Percentiles rank a stretch among this genome's conserved stretches.
phyloP scores from a whole-genome alignment of 352 stramenopile genomes.

The Phytopythium montanum region DNA sequence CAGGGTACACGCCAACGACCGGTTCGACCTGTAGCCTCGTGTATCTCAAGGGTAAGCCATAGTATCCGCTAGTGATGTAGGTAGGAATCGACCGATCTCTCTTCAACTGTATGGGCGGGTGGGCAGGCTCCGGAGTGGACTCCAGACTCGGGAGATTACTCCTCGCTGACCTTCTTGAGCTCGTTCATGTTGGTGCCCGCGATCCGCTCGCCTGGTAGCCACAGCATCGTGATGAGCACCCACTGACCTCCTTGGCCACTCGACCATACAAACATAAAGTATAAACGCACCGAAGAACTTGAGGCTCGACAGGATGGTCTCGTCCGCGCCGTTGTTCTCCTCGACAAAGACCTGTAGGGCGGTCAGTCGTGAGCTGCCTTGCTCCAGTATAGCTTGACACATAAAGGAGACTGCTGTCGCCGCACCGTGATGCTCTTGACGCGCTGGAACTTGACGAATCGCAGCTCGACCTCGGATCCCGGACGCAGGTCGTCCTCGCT shows the following conservation, averaged over 20 bases:
- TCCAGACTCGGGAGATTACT: conserved; percentile 34
- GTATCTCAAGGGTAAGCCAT: too few relatives aligned
- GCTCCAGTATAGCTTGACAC: background rate
- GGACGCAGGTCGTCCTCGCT: conserved; percentile 41
- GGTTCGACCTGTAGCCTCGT: conserved; percentile 44
- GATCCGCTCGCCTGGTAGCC: conserved; percentile 48
- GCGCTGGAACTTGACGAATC: conserved; percentile 82
- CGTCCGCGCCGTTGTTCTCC: conserved; percentile 66
- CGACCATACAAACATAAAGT: background rate
- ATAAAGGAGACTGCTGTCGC: background rate
- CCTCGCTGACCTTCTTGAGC: conserved; percentile 79
- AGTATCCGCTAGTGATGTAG: conserved; percentile 1
- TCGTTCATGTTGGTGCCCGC: conserved; percentile 86
- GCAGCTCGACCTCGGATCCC: conserved; percentile 63
- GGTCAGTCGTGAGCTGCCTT: background rate
- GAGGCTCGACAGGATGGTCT: conserved; percentile 59
- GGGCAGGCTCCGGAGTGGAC: too few relatives aligned
- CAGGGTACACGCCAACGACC: conserved; percentile 61
- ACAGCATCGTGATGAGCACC: conserved; percentile 1
- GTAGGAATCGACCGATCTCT: background rate
- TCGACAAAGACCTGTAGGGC: conserved; percentile 60
- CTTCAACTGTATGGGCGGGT: background rate
- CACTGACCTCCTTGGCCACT: background rate
- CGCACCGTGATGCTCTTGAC: conserved; percentile 63
- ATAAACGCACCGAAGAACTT: conserved; percentile 50